phyloP scores from a whole-genome alignment of 257 asterid species.

The Ligustrum vulgare region DNA sequence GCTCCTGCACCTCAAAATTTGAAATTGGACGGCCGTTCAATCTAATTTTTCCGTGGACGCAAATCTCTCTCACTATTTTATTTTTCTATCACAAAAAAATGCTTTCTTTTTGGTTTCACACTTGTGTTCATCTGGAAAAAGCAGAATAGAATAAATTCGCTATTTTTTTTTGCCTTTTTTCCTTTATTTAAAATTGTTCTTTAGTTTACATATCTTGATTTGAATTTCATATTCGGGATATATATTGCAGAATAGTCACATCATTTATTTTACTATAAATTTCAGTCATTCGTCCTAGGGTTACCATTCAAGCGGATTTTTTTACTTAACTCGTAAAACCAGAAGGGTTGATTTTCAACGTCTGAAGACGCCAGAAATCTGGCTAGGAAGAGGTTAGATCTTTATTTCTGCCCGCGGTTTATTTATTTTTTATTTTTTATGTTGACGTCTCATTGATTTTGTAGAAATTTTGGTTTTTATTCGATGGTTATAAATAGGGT shows the following conservation, averaged over 20 bases:
- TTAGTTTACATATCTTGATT: neutral
- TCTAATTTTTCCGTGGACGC: constrained; percentile 33
- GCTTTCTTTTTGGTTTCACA: neutral
- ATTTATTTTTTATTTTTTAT: neutral
- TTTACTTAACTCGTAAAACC: neutral
- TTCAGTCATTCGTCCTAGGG: constrained; percentile 9
- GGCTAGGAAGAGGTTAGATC: constrained; percentile 58
- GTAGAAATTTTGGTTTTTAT: no score
- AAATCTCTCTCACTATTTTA: constrained; percentile 2
- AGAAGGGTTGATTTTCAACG: constrained; percentile 12
- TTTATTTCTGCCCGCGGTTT: neutral
- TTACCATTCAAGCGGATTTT: neutral
- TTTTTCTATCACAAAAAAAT: neutral
- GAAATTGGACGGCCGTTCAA: constrained; percentile 9
- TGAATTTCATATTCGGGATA: constrained; percentile 3
- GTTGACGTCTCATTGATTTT: neutral
- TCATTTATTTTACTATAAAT: constrained; percentile 33
- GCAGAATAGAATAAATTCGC: neutral
- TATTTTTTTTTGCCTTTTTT: neutral
- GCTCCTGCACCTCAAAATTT: constrained; percentile 13
- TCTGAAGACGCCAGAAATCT: constrained; percentile 41
- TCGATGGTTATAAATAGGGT: no score
- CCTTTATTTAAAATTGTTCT: neutral
- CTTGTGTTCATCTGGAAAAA: neutral
- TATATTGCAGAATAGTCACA: constrained; percentile 1